phyloP scores from a whole-genome alignment of 139 green algal species.

The Micromonas pusilla region DNA sequence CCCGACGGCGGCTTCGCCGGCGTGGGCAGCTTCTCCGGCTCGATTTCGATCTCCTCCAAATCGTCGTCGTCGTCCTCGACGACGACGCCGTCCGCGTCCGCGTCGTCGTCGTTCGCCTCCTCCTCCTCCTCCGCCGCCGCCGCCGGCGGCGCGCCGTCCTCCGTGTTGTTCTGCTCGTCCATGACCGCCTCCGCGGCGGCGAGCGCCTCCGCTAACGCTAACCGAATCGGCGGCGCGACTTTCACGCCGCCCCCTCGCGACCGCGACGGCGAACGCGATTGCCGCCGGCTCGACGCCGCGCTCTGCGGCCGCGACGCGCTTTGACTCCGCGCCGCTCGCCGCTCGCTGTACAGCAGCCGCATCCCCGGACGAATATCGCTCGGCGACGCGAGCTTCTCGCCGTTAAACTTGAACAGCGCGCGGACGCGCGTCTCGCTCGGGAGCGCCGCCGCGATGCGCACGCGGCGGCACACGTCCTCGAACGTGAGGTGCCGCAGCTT shows the following conservation, averaged over 20 bases:
- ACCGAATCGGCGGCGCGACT: too few relatives aligned
- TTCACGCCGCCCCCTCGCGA: too few relatives aligned
- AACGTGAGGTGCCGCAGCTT: not conserved
- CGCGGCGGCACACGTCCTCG: not conserved
- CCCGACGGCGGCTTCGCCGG: not conserved
- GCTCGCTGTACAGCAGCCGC: not conserved
- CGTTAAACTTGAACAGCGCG: not conserved
- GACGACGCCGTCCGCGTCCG: too few relatives aligned
- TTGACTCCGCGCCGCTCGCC: too few relatives aligned
- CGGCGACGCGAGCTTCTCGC: not conserved
- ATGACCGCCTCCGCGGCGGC: too few relatives aligned
- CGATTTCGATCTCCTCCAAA: not conserved
- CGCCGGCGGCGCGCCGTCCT: too few relatives aligned
- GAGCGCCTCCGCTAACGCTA: too few relatives aligned
- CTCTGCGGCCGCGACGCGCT: too few relatives aligned
- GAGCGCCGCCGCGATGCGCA: not conserved
- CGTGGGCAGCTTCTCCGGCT: not conserved
- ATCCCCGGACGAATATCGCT: not conserved
- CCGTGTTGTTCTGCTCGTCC: too few relatives aligned
- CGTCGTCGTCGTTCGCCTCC: not conserved
- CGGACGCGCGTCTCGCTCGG: not conserved
- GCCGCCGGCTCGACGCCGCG: too few relatives aligned
- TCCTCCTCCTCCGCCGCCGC: too few relatives aligned
- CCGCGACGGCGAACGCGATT: too few relatives aligned
- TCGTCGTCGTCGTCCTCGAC: not conserved